phyloP scores from a whole-genome alignment of 257 asterid species.

The Linaria vulgaris region DNA sequence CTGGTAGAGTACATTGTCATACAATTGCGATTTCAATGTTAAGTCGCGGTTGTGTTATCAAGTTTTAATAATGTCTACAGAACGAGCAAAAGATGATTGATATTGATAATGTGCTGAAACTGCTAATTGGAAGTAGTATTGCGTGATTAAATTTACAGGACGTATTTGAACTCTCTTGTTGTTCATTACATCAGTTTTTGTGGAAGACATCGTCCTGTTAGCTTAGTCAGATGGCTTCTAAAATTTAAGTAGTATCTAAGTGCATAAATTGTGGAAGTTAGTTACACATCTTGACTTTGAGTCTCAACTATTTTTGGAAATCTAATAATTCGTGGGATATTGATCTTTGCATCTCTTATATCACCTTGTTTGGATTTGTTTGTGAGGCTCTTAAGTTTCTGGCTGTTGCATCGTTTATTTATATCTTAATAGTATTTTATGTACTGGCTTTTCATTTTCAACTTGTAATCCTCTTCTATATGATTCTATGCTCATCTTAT shows the following conservation, averaged over 20 bases:
- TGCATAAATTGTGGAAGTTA: neutral
- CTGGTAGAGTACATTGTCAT: no score
- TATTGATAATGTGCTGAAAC: neutral
- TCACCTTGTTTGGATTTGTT: neutral
- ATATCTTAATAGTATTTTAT: neutral
- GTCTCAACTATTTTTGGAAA: neutral
- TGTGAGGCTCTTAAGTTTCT: neutral
- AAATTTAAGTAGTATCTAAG: neutral
- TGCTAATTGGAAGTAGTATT: no score
- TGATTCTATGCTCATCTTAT: neutral
- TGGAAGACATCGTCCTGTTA: neutral
- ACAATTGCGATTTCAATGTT: neutral
- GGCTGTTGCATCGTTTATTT: neutral
- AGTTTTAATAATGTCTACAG: neutral
- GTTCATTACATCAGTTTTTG: no score
- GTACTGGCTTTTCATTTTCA: neutral
- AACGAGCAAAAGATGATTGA: neutral
- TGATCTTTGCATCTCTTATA: neutral
- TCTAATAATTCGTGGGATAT: neutral
- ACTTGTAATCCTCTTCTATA: neutral
- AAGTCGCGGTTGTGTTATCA: no score
- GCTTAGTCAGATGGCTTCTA: neutral
- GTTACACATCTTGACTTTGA: neutral
- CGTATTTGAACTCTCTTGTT: no score
- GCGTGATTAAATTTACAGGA: no score